Percentiles rank a stretch among this genome's conserved stretches.
These are phyloP conservation scores for Acrodontium crateriforme DNA, from an alignment of 2,329 filamentous ascomycete species.

Conservation along the genomic window DNA sequence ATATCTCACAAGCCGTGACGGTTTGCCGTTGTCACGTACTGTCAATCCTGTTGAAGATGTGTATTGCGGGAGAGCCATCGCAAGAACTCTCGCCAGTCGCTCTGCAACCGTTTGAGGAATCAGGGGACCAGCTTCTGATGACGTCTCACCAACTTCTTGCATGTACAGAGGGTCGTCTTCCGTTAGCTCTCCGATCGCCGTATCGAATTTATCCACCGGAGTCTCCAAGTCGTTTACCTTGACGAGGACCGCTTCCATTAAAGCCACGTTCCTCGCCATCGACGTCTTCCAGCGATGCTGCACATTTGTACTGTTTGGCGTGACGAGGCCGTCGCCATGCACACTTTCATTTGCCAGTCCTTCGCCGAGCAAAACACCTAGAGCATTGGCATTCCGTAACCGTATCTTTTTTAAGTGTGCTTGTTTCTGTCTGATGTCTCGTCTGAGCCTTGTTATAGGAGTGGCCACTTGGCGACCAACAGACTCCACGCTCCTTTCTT, in stretches of 20 bases:
- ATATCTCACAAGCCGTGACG: conserved; percentile 63
- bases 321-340: conserved; percentile 20
- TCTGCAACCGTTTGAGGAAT: conserved; percentile 45
- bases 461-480: conserved; percentile 61
- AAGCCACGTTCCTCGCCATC: conserved; percentile 63
- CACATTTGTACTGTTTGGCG: conserved; percentile 9
- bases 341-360: conserved; percentile 48
- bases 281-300: conserved; percentile 53
- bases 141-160: conserved; percentile 24
- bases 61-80: conserved; percentile 55
- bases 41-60: conserved; percentile 40
- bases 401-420: conserved; percentile 56
- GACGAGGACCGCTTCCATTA: conserved; percentile 75
- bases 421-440: conserved; percentile 64
- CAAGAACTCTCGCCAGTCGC: conserved; percentile 56
- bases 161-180: conserved; percentile 34
- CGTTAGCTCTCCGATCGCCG: conserved; percentile 43
- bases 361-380: conserved; percentile 80
- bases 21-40: conserved; percentile 56
- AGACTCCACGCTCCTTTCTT: conserved; percentile 56
- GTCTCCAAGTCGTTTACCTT: conserved; percentile 52
- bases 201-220: conserved; percentile 40
- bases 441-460: conserved; percentile 60
- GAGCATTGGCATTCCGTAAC: conserved; percentile 68
- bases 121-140: conserved; percentile 20